Evolutionary conservation across 2,329 filamentous ascomycete species (phyloP), one percentile per base, ranked within the genome.

Genomic region (Fusarium acutatum): DNA sequence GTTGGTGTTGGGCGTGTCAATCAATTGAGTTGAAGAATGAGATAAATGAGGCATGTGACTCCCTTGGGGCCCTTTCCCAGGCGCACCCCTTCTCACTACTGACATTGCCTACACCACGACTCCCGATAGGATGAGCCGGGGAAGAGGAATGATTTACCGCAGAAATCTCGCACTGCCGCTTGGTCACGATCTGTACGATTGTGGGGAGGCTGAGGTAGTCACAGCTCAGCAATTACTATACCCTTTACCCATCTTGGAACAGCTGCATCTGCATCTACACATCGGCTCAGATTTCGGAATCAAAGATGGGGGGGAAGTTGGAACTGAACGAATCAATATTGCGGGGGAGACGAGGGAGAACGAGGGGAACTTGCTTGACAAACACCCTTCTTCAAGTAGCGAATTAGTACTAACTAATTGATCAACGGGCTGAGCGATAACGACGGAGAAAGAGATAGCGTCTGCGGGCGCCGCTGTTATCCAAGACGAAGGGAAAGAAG

Each of bases 31-130:
- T 46, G 32, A 32, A 52, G 32, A 46, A 50, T 43, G 37, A 32
- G 34, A 30, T 41, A 26, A 28, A 49, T 30, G 43, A 44, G n/a
- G 43, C 68, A 77, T 77, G 72, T 77, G 74, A 77, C 74, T 57
- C 52, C 46, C n/a, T 24, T 32, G 13, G 43, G 26, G 26, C 20
- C 46, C 14, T 30, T 56, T 30, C 20, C 18, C 54, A 53, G 67
- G 68, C 70, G 65, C 67, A 67, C 70, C 70, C 63, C 72, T 72
- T 72, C 41, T 24, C 30, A 32, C 46, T 49, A 34, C 47, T 14
- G 30, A 32, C 28, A 32, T 15, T n/a, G 28, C 28, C 11, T 37
- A 40, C 38, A 14, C 22, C 7, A 32, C 14, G 15, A 64, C 50
- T 35, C 32, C 40, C 30, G 43, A 57, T 35, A 49, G 49, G 44